phyloP scores from a whole-genome alignment of 192 early-diverging fungal genomes.

The Cetraspora pellucida region DNA sequence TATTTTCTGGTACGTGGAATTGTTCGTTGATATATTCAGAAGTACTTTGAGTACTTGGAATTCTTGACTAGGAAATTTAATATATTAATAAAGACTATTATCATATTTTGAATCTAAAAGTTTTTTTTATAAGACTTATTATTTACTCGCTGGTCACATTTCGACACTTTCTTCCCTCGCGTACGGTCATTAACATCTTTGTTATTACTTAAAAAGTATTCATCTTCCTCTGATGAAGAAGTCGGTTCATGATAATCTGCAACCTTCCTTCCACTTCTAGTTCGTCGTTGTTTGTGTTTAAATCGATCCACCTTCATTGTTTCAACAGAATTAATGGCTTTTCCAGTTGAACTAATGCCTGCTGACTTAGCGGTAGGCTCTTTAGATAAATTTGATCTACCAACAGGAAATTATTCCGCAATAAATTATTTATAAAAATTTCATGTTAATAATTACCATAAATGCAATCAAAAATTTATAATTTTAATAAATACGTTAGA shows the following conservation, averaged over 20 bases:
- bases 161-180: background rate
- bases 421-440: background rate
- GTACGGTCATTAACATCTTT: background rate
- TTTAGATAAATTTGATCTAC: background rate
- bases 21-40: too few relatives aligned
- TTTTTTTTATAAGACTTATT: too few relatives aligned
- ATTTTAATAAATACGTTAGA: too few relatives aligned
- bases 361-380: background rate
- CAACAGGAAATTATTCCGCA: conserved; percentile 3
- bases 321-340: background rate
- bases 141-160: background rate
- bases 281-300: conserved; percentile 17
- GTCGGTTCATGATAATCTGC: conserved; percentile 24
- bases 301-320: background rate
- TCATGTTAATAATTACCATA: background rate
- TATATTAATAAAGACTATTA: too few relatives aligned
- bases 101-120: too few relatives aligned
- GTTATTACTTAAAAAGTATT: background rate
- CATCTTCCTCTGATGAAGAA: background rate
- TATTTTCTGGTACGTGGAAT: too few relatives aligned
- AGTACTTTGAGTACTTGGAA: too few relatives aligned
- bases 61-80: too few relatives aligned
- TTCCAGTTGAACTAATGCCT: background rate
- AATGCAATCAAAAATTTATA: background rate
- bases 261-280: conserved; percentile 21